A percentile compares a stretch with the other conserved stretches of the same genome.
These are phyloP conservation scores for Fusarium citri DNA, from an alignment of 2,329 filamentous ascomycete genomes.

Conservation along the genomic window DNA sequence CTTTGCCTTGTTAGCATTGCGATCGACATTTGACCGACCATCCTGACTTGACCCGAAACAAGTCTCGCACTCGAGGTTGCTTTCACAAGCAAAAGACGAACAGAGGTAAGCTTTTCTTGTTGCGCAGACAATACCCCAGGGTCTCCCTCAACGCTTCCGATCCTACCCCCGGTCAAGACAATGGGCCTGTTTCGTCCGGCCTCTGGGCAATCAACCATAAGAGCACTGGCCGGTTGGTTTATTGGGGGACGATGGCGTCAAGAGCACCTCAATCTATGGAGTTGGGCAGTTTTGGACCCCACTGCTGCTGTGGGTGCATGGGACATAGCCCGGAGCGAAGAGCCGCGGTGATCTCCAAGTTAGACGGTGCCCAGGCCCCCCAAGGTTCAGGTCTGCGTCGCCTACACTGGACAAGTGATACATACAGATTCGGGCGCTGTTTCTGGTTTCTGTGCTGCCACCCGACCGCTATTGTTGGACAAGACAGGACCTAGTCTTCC, in stretches of 20 bases:
- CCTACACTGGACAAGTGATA: background rate
- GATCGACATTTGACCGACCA: constrained; percentile 34
- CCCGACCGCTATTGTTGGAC: constrained; percentile 6
- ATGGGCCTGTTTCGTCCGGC: constrained; percentile 3
- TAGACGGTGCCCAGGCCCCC: constrained; percentile 4
- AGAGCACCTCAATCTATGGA: constrained; percentile 21
- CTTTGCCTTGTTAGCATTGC: constrained; percentile 11
- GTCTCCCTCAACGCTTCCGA: constrained; percentile 4
- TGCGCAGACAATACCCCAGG: constrained; percentile 16
- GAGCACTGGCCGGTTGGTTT: constrained; percentile 6
- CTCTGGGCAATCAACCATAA: background rate
- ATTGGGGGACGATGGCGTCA: constrained; percentile 32
- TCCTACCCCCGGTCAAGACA: background rate
- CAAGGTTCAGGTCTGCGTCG: background rate
- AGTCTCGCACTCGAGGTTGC: constrained; percentile 12
- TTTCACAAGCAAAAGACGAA: constrained; percentile 8
- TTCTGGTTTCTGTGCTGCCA: constrained; percentile 1
- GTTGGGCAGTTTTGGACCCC: constrained; percentile 23
- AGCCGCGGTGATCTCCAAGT: background rate
- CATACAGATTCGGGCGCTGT: background rate
- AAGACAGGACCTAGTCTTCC: background rate
- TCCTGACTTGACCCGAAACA: constrained; percentile 24
- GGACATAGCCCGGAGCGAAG: background rate
- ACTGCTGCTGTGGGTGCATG: constrained; percentile 17
- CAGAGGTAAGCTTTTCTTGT: constrained; percentile 28